Evolutionary conservation across 352 stramenopile species (phyloP).

Genomic region (Phytophthora tubulina): DNA sequence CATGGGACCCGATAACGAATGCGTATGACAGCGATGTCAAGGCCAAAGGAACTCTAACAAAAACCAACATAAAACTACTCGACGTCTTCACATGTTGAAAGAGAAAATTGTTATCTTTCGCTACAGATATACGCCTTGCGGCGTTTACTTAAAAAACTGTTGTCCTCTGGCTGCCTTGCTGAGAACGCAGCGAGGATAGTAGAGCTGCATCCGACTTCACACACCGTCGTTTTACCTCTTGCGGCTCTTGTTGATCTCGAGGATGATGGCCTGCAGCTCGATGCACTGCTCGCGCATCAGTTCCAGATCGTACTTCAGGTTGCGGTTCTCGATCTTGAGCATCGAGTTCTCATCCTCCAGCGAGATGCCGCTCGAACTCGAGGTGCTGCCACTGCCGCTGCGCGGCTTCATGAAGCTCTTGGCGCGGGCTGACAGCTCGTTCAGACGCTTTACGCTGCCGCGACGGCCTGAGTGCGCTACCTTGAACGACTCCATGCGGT

Average conservation of each 20-base stretch:
- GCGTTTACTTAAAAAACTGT: slow-evolving; percentile 45
- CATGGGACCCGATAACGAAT: not conserved
- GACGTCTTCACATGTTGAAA: slow-evolving; percentile 42
- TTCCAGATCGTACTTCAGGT: slow-evolving; percentile 89
- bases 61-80: slow-evolving; percentile 12
- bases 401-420: slow-evolving; percentile 78
- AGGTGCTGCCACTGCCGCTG: slow-evolving; percentile 72
- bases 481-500: slow-evolving; percentile 75
- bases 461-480: slow-evolving; percentile 52
- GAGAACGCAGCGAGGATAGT: slow-evolving; percentile 10
- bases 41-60: not conserved
- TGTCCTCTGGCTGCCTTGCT: slow-evolving; percentile 21
- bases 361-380: slow-evolving; percentile 71
- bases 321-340: slow-evolving; percentile 90
- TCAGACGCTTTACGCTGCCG: slow-evolving; percentile 74
- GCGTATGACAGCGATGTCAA: slow-evolving; percentile 7
- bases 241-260: slow-evolving; percentile 92
- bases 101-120: slow-evolving; percentile 36
- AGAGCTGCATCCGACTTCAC: slow-evolving; percentile 28
- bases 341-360: slow-evolving; percentile 89
- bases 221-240: slow-evolving; percentile 64
- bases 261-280: slow-evolving; percentile 88
- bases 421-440: slow-evolving; percentile 72
- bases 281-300: slow-evolving; percentile 92
- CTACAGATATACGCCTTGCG: slow-evolving; percentile 48